A percentile compares a stretch with the other conserved stretches of the same genome.
Conservation (phyloP, 495 filamentous ascomycete genomes). For the Penicillium turbatum region DNA sequence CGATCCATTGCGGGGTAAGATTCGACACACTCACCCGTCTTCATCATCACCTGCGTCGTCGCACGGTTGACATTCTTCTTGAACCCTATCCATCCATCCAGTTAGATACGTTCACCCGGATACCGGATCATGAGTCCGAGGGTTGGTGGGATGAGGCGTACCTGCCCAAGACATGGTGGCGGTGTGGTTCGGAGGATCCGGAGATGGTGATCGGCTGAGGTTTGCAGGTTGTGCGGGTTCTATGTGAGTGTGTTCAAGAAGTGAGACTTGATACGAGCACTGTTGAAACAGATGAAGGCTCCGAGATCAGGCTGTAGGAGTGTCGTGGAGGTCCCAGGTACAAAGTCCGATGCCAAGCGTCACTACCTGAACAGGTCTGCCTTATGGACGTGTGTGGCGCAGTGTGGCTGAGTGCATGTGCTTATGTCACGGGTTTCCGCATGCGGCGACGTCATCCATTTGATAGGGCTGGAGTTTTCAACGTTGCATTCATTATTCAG, state of each 20-base stretch:
- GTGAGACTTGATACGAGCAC: not conserved
- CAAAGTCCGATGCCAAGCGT: not conserved
- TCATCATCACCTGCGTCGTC: constrained; percentile 99
- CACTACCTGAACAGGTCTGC: not conserved
- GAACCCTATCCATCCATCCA: constrained; percentile 59
- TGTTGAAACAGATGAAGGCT: not conserved
- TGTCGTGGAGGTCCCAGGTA: not conserved
- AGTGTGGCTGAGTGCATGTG: constrained; percentile 11
- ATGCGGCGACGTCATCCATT: constrained; percentile 26
- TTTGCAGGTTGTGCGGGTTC: not conserved
- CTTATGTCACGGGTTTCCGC: constrained; percentile 8
- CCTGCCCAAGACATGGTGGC: constrained; percentile 63
- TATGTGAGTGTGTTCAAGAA: not conserved
- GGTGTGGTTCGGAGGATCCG: constrained; percentile 5
- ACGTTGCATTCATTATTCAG: constrained; percentile 1
- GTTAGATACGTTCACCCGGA: constrained; percentile 6
- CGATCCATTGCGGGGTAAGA: constrained; percentile 20
- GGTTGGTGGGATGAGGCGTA: constrained; percentile 25
- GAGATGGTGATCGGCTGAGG: not conserved
- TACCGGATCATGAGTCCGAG: not conserved
- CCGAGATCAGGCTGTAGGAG: not conserved
- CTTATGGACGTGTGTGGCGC: constrained; percentile 1
- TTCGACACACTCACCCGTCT: constrained; percentile 61
- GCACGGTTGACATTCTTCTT: constrained; percentile 99
- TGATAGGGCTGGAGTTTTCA: constrained; percentile 1